Conservation (phyloP, 192 early-diverging fungal species). For the Linnemannia exigua region DNA sequence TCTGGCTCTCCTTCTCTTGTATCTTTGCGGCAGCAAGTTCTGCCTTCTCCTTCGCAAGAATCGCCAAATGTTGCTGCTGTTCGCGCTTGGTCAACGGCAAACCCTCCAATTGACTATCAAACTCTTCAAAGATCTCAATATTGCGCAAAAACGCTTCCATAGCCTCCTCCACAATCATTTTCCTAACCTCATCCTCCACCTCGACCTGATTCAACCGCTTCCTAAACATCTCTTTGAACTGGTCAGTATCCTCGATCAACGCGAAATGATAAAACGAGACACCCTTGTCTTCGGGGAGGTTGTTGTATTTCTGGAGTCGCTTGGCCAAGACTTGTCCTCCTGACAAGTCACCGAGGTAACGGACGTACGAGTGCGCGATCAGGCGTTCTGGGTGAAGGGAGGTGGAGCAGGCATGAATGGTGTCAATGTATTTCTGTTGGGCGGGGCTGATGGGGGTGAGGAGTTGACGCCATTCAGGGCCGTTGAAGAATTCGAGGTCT, state of each 20-base stretch:
- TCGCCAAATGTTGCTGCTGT: slow-evolving; percentile 5
- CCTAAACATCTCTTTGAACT: slow-evolving; percentile 69
- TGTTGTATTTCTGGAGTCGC: slow-evolving; percentile 59
- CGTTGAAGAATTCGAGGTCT: slow-evolving; percentile 65
- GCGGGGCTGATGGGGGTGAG: slow-evolving; percentile 58
- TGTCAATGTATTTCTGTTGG: slow-evolving; percentile 59
- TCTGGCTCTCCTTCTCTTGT: not conserved
- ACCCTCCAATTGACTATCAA: slow-evolving; percentile 37
- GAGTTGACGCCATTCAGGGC: slow-evolving; percentile 39
- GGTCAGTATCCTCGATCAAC: slow-evolving; percentile 54
- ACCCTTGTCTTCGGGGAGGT: slow-evolving; percentile 55
- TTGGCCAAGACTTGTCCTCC: slow-evolving; percentile 67
- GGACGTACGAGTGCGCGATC: slow-evolving; percentile 66
- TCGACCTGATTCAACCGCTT: slow-evolving; percentile 59
- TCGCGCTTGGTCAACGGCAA: slow-evolving; percentile 15
- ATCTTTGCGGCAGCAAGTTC: slow-evolving; percentile 5
- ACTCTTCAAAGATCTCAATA: slow-evolving; percentile 43
- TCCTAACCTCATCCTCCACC: slow-evolving; percentile 37
- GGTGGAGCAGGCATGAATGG: slow-evolving; percentile 57
- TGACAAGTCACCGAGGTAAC: slow-evolving; percentile 70
- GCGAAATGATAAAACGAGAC: slow-evolving; percentile 64
- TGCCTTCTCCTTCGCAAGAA: slow-evolving; percentile 15
- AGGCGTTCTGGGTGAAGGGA: slow-evolving; percentile 59
- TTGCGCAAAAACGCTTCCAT: slow-evolving; percentile 23
- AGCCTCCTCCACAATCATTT: slow-evolving; percentile 34